Conservation (phyloP, 73 alveolate species). For the Halteria grandinella region DNA sequence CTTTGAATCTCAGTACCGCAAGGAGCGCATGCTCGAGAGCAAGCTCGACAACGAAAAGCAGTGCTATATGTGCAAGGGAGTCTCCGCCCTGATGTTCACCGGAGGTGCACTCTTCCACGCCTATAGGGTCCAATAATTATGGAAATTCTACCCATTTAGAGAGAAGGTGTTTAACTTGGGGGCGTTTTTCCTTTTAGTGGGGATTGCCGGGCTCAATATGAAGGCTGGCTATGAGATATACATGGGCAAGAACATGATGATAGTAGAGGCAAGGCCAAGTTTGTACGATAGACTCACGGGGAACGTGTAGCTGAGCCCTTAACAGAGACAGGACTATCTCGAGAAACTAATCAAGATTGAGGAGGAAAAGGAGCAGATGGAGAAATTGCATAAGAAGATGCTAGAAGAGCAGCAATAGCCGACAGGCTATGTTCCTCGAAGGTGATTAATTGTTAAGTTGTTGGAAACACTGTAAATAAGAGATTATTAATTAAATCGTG, state of each 20-base stretch:
- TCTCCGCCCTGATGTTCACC: constrained; percentile 3
- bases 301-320: neutral
- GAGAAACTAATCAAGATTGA: neutral
- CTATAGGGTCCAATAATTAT: constrained; percentile 10
- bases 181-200: constrained; percentile 8
- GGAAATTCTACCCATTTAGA: constrained; percentile 37
- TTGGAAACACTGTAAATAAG: too few species aligned
- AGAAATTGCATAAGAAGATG: neutral
- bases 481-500: too few species aligned
- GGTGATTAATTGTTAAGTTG: neutral
- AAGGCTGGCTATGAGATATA: constrained; percentile 23
- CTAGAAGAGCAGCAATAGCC: neutral
- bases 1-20: constrained; percentile 24
- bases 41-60: neutral
- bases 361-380: constrained; percentile 18
- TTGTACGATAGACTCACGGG: constrained; percentile 14
- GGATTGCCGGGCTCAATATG: constrained; percentile 1
- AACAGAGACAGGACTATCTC: constrained; percentile 9
- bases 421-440: neutral
- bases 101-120: constrained; percentile 8
- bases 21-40: constrained; percentile 12
- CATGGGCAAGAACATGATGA: constrained; percentile 22
- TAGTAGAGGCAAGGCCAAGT: constrained; percentile 37
- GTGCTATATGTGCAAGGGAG: constrained; percentile 20
- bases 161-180: constrained; percentile 22